Percentiles rank a stretch among this genome's conserved stretches.
Evolutionary conservation across 179 eudicot species (phyloP).

Genomic region (Silene noctiflora): DNA sequence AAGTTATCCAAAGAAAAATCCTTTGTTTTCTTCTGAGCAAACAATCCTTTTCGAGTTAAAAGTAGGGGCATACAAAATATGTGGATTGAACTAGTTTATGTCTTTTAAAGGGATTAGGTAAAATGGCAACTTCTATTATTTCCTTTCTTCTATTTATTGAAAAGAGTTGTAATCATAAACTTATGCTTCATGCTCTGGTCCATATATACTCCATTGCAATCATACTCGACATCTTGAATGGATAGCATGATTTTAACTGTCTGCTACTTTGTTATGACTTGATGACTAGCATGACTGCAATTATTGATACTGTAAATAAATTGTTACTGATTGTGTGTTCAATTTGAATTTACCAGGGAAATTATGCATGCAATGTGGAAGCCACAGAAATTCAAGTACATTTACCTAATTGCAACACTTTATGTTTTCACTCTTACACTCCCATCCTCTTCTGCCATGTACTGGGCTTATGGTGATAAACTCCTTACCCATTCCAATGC

Average conservation of each 20-base stretch:
- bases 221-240: conserved; percentile 20
- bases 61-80: conserved; percentile 13
- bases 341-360: conserved; percentile 29
- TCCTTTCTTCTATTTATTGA: conserved; percentile 3
- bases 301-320: conserved; percentile 18
- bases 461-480: conserved; percentile 59
- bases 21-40: conserved; percentile 16
- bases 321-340: neutral
- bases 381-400: conserved; percentile 52
- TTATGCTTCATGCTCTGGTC: conserved; percentile 31
- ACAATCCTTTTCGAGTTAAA: conserved; percentile 12
- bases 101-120: neutral
- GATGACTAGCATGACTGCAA: conserved; percentile 20
- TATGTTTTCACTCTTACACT: conserved; percentile 58
- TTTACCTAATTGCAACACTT: conserved; percentile 48
- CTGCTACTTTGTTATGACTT: conserved; percentile 3
- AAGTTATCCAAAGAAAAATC: conserved; percentile 7
- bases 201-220: conserved; percentile 28
- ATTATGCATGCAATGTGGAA: conserved; percentile 52
- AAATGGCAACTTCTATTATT: neutral
- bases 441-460: conserved; percentile 57
- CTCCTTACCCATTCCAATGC: conserved; percentile 58
- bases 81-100: neutral
- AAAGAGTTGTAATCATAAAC: conserved; percentile 25
- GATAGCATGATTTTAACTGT: neutral